These are phyloP conservation scores for Eucalyptus polyanthemos DNA, from an alignment of 345 rosid genomes.

Conservation along the genomic window DNA sequence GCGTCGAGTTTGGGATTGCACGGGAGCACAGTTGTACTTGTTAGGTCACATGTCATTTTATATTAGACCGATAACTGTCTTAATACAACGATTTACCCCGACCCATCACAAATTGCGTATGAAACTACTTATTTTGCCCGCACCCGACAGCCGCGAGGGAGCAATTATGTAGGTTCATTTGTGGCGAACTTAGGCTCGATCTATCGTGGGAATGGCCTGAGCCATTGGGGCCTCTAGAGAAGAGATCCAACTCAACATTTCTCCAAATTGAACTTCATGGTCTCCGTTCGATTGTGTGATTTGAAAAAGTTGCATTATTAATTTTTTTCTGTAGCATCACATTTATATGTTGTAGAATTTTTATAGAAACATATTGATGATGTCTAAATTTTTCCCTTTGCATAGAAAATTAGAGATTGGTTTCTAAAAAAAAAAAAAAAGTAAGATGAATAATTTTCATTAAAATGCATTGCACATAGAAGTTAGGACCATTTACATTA, in stretches of 20 bases:
- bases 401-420: too few species aligned
- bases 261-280: neutral
- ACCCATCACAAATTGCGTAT: neutral
- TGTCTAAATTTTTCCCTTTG: too few species aligned
- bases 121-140: neutral
- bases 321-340: too few species aligned
- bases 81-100: neutral
- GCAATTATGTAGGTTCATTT: neutral
- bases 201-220: neutral
- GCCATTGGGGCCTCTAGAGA: neutral
- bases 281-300: too few species aligned
- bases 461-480: too few species aligned
- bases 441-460: too few species aligned
- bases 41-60: neutral
- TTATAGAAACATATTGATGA: too few species aligned
- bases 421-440: too few species aligned
- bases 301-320: too few species aligned
- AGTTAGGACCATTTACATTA: too few species aligned
- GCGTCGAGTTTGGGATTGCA: neutral
- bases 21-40: neutral
- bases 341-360: too few species aligned
- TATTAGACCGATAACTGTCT: neutral
- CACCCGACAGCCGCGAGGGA: neutral
- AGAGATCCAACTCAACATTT: neutral
- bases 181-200: too few species aligned